phyloP scores from a whole-genome alignment of 2,329 filamentous ascomycete genomes.

The Metarhizium brunneum region DNA sequence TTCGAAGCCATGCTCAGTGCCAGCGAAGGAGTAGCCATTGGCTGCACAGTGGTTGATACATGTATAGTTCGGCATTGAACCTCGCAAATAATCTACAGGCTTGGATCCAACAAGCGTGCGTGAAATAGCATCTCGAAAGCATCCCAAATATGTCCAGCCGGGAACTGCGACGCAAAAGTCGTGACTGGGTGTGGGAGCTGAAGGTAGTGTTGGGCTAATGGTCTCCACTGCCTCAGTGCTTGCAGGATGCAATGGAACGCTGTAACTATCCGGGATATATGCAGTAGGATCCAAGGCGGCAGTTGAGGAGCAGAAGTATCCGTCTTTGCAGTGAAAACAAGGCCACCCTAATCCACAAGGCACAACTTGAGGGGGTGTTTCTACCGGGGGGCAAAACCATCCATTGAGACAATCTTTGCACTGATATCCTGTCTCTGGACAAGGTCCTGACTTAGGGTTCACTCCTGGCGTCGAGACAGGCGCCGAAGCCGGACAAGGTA shows the following conservation, averaged over 20 bases:
- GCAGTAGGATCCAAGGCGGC: neutral
- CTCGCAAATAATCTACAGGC: slow-evolving; percentile 16
- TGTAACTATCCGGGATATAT: neutral
- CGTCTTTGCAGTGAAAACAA: slow-evolving; percentile 20
- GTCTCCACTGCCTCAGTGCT: neutral
- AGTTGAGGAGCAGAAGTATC: slow-evolving; percentile 16
- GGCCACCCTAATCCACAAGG: slow-evolving; percentile 22
- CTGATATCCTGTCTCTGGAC: slow-evolving; percentile 16
- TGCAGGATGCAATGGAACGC: neutral
- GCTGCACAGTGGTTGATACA: slow-evolving; percentile 38
- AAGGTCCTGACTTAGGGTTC: slow-evolving; percentile 9
- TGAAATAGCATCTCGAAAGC: slow-evolving; percentile 19
- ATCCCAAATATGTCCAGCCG: slow-evolving; percentile 21
- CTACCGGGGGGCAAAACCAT: slow-evolving; percentile 22
- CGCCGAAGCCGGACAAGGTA: neutral
- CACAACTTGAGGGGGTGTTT: slow-evolving; percentile 19
- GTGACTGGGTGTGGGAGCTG: neutral
- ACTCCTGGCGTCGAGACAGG: neutral
- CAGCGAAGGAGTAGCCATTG: slow-evolving; percentile 33
- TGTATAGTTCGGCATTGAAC: slow-evolving; percentile 36
- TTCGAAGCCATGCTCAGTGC: slow-evolving; percentile 38
- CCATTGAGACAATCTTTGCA: slow-evolving; percentile 21
- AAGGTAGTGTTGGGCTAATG: neutral
- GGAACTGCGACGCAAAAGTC: neutral
- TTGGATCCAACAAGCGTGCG: slow-evolving; percentile 13